Percentiles rank a stretch among this genome's conserved stretches.
Evolutionary conservation across 2,329 filamentous ascomycete genomes (phyloP).

Genomic region (Aotearoamyces nothofagi): DNA sequence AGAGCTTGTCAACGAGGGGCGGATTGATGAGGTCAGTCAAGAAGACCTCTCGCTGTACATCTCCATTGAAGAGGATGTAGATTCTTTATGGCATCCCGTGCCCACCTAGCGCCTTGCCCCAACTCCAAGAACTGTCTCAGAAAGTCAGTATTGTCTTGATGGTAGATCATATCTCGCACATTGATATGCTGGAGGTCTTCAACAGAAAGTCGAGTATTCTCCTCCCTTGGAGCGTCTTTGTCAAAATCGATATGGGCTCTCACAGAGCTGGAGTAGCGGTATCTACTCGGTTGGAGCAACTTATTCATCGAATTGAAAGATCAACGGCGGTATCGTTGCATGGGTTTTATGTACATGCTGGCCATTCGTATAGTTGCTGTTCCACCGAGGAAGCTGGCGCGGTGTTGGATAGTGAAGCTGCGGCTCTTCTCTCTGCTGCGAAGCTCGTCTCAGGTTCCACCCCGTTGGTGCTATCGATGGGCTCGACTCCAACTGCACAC

Average conservation of each 20-base stretch:
- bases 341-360: conserved; percentile 24
- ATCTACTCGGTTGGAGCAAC: conserved; percentile 12
- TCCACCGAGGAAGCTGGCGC: conserved; percentile 19
- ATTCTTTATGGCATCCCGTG: conserved; percentile 1
- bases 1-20: not conserved
- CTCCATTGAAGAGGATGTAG: too few species aligned
- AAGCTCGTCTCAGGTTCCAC: not conserved
- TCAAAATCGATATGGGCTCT: conserved; percentile 24
- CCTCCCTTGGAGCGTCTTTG: conserved; percentile 20
- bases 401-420: conserved; percentile 3
- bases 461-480: not conserved
- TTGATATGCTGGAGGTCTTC: conserved; percentile 5
- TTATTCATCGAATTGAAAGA: conserved; percentile 16
- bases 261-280: conserved; percentile 20
- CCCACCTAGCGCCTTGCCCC: not conserved
- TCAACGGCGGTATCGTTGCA: conserved; percentile 19
- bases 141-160: not conserved
- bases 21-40: not conserved
- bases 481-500: not conserved
- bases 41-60: too few species aligned
- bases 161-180: conserved; percentile 1
- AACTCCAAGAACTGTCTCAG: not conserved
- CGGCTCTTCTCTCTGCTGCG: not conserved
- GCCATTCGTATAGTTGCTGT: conserved; percentile 22
- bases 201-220: conserved; percentile 6